Evolutionary conservation across 2,329 filamentous ascomycete species (phyloP).

Genomic region (Colletotrichum limetticola): DNA sequence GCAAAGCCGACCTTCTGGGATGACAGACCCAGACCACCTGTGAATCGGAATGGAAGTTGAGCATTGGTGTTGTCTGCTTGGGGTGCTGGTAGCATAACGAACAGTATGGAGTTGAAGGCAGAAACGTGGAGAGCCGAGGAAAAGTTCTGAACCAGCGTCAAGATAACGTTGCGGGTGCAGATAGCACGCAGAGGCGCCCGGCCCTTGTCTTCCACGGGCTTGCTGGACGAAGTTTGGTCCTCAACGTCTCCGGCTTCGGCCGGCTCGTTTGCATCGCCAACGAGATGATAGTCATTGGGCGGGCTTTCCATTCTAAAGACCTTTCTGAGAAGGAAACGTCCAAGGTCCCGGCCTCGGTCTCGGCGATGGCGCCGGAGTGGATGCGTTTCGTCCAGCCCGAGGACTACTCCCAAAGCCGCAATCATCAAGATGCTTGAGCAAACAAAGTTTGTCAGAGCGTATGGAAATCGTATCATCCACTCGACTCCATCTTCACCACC

Average conservation of each 20-base stretch:
- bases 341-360: neutral
- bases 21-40: constrained; percentile 39
- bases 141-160: constrained; percentile 34
- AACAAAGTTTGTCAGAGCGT: constrained; percentile 38
- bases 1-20: constrained; percentile 39
- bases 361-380: neutral
- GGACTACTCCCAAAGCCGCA: constrained; percentile 35
- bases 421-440: constrained; percentile 31
- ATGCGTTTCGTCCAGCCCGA: constrained; percentile 39
- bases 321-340: neutral
- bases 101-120: constrained; percentile 40
- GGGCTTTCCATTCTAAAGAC: neutral
- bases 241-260: neutral
- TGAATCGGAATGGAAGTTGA: constrained; percentile 36
- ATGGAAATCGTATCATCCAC: constrained; percentile 39
- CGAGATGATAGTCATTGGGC: neutral
- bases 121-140: constrained; percentile 31
- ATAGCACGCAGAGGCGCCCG: constrained; percentile 28
- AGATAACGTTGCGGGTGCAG: constrained; percentile 34
- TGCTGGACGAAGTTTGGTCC: neutral
- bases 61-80: constrained; percentile 6
- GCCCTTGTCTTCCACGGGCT: neutral
- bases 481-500: constrained; percentile 34
- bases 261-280: neutral
- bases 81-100: constrained; percentile 36